Evolutionary conservation across 176 grass and related monocot genomes (phyloP).

Genomic region (Chrysopogon serrulatus): DNA sequence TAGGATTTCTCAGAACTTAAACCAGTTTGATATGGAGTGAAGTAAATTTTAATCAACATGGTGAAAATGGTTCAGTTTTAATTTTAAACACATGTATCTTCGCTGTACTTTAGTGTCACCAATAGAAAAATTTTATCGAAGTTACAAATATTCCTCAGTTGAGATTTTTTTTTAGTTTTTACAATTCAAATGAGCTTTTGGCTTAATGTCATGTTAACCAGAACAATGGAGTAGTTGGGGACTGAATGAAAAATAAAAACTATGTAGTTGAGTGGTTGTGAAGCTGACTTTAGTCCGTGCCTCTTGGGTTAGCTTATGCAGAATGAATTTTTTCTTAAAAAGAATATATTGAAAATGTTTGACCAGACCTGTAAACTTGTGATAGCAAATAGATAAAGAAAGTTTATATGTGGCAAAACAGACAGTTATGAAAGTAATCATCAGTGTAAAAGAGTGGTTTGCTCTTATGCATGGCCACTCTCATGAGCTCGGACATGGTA

Average conservation of each 20-base stretch:
- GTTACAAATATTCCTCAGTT: not conserved
- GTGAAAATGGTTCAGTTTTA: not conserved
- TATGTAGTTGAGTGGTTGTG: no score
- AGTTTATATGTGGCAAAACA: not conserved
- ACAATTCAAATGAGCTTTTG: not conserved
- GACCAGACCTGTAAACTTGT: not conserved
- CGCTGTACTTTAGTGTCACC: no score
- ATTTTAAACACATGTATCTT: not conserved
- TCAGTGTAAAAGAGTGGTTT: not conserved
- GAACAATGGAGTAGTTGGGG: not conserved
- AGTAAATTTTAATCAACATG: not conserved
- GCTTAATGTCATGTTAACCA: no score
- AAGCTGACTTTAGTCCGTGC: no score
- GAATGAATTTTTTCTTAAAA: not conserved
- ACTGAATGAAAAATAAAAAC: no score
- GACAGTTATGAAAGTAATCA: not conserved
- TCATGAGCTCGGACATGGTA: not conserved
- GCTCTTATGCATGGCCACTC: not conserved
- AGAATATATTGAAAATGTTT: no score
- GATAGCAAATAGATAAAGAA: not conserved
- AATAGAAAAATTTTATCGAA: not conserved
- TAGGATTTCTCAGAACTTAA: not conserved
- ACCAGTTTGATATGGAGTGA: not conserved
- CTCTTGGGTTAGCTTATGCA: not conserved
- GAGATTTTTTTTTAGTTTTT: no score